Conservation (phyloP, 148 eudicot species). For the Hydrangea macrophylla region DNA sequence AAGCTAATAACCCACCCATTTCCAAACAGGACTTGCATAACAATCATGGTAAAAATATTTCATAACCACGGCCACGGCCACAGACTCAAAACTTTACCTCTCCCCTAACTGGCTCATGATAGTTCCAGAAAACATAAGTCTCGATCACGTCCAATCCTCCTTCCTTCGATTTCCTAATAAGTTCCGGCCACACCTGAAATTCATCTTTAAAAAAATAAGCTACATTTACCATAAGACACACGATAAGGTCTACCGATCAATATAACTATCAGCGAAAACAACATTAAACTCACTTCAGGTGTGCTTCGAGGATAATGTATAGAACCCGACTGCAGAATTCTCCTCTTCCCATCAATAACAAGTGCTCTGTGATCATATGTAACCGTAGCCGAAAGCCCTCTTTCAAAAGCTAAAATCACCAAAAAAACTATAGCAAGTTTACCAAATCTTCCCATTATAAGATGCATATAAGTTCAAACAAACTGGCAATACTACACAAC, state of each 20-base stretch:
- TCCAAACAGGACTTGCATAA: neutral
- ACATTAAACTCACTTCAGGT: constrained; percentile 36
- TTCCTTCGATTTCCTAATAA: constrained; percentile 50
- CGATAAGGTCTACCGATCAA: neutral
- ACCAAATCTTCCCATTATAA: constrained; percentile 11
- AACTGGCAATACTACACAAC: neutral
- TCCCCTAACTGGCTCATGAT: constrained; percentile 49
- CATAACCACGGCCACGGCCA: neutral
- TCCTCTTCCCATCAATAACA: constrained; percentile 50
- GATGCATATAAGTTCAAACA: constrained; percentile 3
- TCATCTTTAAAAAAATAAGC: constrained; percentile 10
- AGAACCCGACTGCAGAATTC: constrained; percentile 49
- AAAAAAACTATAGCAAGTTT: constrained; percentile 14
- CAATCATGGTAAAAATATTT: neutral
- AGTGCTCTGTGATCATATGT: constrained; percentile 47
- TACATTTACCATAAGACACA: constrained; percentile 2
- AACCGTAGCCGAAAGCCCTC: constrained; percentile 25
- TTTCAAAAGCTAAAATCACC: constrained; percentile 20
- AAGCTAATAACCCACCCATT: neutral
- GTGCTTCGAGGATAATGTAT: constrained; percentile 48
- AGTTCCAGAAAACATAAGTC: constrained; percentile 55
- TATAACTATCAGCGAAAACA: neutral
- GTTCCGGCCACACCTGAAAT: constrained; percentile 48
- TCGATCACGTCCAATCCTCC: constrained; percentile 56
- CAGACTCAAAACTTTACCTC: constrained; percentile 35